Base-by-base conservation (phyloP, 306 rosid genomes). In the Trifolium repens region DNA sequence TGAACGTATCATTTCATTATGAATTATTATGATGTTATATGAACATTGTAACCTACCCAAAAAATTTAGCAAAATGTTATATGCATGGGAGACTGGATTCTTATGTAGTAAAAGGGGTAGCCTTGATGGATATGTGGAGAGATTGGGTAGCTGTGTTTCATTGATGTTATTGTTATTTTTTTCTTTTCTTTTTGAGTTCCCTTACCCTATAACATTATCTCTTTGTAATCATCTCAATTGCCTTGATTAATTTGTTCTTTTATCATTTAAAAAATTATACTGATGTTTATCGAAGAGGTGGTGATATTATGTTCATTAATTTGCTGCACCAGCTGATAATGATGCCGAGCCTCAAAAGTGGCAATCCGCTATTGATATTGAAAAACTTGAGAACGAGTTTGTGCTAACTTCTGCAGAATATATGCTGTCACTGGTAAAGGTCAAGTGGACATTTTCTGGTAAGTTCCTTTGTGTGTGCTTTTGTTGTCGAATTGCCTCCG, bases 371-470 rank as follows among this genome's bases (percentile, higher is more conserved):
- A 73, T 91, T 69, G 91, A 86, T 83, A 80, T 91, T 7, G 89
- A 90, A 86, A 86, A 86, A 78, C 90, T 94, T 59, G 96, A 94
- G 85, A 75, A 90, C 14, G 97, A 94, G 78, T 91, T 79, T 85
- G 86, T 90, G 73, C 91, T 94, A 68, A 84, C 97, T 35, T 91
- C 91, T 19, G 97, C 97, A 39, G 97, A 91, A 81, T 89, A 87
- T 87, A 81, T 82, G 81, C 96, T 94, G 69, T 88, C 96, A 1
- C 63, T 88, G 59, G 87, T 83, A 81, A 87, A 92, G 80, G 85
- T 91, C 64, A 90, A 85, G 74, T 86, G 91, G 90, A 77, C 86
- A 75, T 89, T 73, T 79, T 72, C 90, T 69, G 97, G 98, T 90
- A 85, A 90, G 77, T 73, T 59, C 54, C 58, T 37, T 11, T 66